Conservation (phyloP, 768 basidiomycete genomes). For the Boletus rex-veris region DNA sequence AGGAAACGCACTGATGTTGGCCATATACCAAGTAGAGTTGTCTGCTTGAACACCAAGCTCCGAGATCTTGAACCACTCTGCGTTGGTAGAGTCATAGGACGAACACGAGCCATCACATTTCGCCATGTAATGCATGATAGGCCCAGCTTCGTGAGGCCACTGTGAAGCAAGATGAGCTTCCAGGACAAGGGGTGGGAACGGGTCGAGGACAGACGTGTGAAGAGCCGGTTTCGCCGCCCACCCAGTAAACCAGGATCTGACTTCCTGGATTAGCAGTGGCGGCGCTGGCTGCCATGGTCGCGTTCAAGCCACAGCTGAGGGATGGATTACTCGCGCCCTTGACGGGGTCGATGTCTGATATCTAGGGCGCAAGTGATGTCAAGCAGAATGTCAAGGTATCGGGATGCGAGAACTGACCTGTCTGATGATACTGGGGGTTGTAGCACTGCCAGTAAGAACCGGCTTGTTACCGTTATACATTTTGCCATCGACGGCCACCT, state of each 20-base stretch:
- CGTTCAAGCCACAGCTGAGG: conserved; percentile 58
- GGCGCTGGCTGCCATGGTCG: conserved; percentile 45
- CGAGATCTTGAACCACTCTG: conserved; percentile 73
- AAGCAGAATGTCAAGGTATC: background rate
- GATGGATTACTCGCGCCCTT: conserved; percentile 56
- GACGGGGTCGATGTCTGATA: conserved; percentile 42
- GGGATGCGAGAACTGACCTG: conserved; percentile 25
- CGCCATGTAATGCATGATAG: conserved; percentile 73
- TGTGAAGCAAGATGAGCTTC: conserved; percentile 10
- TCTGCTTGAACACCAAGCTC: conserved; percentile 42
- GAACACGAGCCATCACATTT: conserved; percentile 55
- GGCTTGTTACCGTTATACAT: conserved; percentile 27
- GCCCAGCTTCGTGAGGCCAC: conserved; percentile 61
- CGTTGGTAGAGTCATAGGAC: conserved; percentile 52
- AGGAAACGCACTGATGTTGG: conserved; percentile 42
- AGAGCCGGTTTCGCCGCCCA: conserved; percentile 37
- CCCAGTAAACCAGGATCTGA: conserved; percentile 52
- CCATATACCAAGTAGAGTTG: conserved; percentile 46
- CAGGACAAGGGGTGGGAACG: background rate
- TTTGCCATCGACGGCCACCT: conserved; percentile 30
- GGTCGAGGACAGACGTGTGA: conserved; percentile 27
- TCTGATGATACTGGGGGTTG: conserved; percentile 41
- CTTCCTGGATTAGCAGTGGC: conserved; percentile 62
- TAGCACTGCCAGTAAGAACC: conserved; percentile 26
- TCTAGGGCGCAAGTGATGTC: conserved; percentile 7